phyloP scores from a whole-genome alignment of 192 early-diverging fungal genomes.

The Linnemannia schmuckeri region DNA sequence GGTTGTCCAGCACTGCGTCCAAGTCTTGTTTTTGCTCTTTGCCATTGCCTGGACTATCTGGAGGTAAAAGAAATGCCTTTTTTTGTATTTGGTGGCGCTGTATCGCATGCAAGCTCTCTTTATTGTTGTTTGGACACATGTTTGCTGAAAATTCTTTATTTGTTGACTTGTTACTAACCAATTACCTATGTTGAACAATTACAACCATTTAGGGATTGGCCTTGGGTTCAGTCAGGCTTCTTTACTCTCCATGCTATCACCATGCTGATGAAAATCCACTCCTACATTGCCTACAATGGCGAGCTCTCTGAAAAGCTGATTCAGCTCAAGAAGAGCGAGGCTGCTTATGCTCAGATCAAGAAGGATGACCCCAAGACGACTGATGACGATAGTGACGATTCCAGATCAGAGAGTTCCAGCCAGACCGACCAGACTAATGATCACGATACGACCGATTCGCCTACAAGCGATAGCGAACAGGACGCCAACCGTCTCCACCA shows the following conservation, averaged over 20 bases:
- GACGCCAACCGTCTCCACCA: slow-evolving; percentile 10
- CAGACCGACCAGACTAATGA: slow-evolving; percentile 6
- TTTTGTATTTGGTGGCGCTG: slow-evolving; percentile 18
- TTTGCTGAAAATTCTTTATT: slow-evolving; percentile 44
- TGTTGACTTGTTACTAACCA: slow-evolving; percentile 55
- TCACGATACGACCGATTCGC: not conserved
- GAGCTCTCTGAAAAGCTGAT: slow-evolving; percentile 69
- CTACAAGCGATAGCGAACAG: slow-evolving; percentile 13
- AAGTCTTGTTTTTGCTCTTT: slow-evolving; percentile 69
- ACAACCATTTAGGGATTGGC: slow-evolving; percentile 74
- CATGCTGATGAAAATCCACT: slow-evolving; percentile 97
- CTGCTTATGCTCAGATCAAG: slow-evolving; percentile 46
- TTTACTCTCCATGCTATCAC: slow-evolving; percentile 90
- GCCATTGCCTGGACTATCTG: slow-evolving; percentile 72
- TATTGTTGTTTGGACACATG: not conserved
- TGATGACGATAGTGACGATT: slow-evolving; percentile 15
- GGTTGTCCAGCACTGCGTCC: slow-evolving; percentile 72
- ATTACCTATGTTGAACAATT: not conserved
- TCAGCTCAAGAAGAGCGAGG: slow-evolving; percentile 53
- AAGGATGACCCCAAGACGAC: slow-evolving; percentile 21
- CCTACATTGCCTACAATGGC: slow-evolving; percentile 88
- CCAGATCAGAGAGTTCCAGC: not conserved
- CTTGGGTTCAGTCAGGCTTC: slow-evolving; percentile 91
- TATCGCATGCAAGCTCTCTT: not conserved
- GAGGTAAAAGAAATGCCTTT: slow-evolving; percentile 42